Percentiles rank a stretch among this genome's conserved stretches.
These are phyloP conservation scores for Crithidia expoeki DNA, from an alignment of 208 protist genomes.

Conservation along the genomic window DNA sequence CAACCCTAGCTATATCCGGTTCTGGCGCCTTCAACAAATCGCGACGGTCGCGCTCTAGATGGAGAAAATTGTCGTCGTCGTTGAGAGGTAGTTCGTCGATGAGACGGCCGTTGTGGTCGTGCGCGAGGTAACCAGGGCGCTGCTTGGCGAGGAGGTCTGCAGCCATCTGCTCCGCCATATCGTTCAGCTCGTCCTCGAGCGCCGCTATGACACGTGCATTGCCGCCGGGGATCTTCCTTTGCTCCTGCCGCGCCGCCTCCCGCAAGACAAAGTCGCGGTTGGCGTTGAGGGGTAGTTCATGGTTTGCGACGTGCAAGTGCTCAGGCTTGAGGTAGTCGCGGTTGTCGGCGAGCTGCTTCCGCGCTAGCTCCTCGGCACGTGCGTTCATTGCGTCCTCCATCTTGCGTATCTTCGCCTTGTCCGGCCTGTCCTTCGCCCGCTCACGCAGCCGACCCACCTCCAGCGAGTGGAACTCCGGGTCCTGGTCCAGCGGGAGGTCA, in stretches of 20 bases:
- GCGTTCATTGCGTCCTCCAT: slow-evolving; percentile 55
- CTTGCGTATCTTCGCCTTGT: slow-evolving; percentile 36
- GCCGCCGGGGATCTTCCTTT: slow-evolving; percentile 20
- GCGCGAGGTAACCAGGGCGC: slow-evolving; percentile 46
- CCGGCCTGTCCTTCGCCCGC: slow-evolving; percentile 35
- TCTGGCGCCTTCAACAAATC: slow-evolving; percentile 36
- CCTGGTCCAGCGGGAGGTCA: slow-evolving; percentile 58
- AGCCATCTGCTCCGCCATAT: slow-evolving; percentile 43
- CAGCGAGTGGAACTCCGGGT: slow-evolving; percentile 52
- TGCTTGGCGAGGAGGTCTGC: slow-evolving; percentile 44
- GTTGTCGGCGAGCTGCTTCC: slow-evolving; percentile 33
- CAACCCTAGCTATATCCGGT: slow-evolving; percentile 26
- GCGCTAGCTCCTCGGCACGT: slow-evolving; percentile 52
- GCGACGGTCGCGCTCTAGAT: slow-evolving; percentile 43
- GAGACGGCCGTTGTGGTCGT: slow-evolving; percentile 43
- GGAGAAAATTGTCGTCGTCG: slow-evolving; percentile 46
- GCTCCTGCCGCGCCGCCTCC: slow-evolving; percentile 52
- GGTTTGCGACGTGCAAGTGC: slow-evolving; percentile 43
- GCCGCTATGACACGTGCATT: slow-evolving; percentile 28
- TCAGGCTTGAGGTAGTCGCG: slow-evolving; percentile 50
- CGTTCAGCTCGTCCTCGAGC: slow-evolving; percentile 38
- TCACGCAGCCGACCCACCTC: slow-evolving; percentile 62
- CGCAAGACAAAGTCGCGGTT: slow-evolving; percentile 46
- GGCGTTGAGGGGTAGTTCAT: slow-evolving; percentile 56
- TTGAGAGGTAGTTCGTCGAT: slow-evolving; percentile 46